Conservation (phyloP, 1,139 yeast species). For the Meyerozyma carpophila region DNA sequence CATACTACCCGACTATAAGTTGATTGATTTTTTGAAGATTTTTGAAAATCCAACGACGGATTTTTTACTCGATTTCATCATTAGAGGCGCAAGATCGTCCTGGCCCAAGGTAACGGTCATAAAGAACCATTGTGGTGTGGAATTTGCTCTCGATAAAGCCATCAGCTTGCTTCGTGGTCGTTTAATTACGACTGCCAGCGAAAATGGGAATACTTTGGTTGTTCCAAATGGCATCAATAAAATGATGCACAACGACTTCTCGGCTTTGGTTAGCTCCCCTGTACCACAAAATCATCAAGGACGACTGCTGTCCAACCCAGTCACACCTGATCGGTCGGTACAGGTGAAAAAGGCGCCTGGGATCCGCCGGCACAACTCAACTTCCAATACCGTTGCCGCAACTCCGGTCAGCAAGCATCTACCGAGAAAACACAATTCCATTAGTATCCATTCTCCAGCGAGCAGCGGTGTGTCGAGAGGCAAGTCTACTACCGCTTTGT, state of each 20-base stretch:
- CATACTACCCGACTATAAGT: constrained; percentile 68
- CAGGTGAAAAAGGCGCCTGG: neutral
- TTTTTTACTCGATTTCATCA: constrained; percentile 62
- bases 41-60: constrained; percentile 78
- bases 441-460: constrained; percentile 16
- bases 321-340: constrained; percentile 8
- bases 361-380: constrained; percentile 17
- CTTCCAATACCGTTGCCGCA: constrained; percentile 7
- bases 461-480: constrained; percentile 14
- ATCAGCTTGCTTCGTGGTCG: constrained; percentile 65
- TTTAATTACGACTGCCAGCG: constrained; percentile 39
- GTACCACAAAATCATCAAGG: constrained; percentile 12
- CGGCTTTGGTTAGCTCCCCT: constrained; percentile 23
- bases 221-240: constrained; percentile 1
- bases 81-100: constrained; percentile 84
- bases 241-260: constrained; percentile 1
- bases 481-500: constrained; percentile 25
- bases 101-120: constrained; percentile 90
- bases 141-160: constrained; percentile 78
- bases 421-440: constrained; percentile 20
- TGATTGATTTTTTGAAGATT: constrained; percentile 56
- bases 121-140: constrained; percentile 83
- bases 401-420: neutral
- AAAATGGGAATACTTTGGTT: constrained; percentile 7
- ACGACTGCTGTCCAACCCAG: neutral